phyloP scores from a whole-genome alignment of 2,329 filamentous ascomycete genomes.

The Diplodia mutila region DNA sequence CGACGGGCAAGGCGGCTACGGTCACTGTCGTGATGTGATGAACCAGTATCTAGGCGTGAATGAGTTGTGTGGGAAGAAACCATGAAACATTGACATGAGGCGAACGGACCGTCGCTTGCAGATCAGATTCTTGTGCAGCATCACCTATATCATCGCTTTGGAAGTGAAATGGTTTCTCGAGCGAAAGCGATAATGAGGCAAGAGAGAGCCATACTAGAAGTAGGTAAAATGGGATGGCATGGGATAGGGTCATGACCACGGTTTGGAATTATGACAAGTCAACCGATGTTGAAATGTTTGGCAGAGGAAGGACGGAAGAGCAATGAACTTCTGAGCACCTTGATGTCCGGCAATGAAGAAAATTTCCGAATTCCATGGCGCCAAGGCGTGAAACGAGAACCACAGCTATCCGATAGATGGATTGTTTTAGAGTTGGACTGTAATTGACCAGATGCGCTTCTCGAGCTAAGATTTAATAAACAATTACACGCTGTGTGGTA shows the following conservation, averaged over 20 bases:
- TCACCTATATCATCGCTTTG: neutral
- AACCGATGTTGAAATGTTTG: no score
- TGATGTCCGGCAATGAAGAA: neutral
- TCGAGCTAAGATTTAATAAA: no score
- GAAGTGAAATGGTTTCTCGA: neutral
- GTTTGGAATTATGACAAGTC: no score
- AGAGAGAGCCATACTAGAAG: neutral
- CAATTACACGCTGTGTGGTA: no score
- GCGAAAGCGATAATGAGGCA: neutral
- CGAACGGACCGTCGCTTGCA: neutral
- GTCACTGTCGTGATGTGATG: conserved; percentile 38
- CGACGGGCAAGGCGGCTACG: no score
- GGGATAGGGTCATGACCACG: neutral
- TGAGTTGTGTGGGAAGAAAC: conserved; percentile 44
- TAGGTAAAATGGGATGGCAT: neutral
- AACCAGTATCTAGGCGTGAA: conserved; percentile 34
- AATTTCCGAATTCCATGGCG: neutral
- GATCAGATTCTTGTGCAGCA: neutral
- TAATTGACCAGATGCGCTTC: no score
- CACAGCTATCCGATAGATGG: neutral
- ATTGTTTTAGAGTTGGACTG: no score
- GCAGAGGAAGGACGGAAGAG: neutral
- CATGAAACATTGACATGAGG: neutral
- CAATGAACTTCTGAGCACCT: neutral
- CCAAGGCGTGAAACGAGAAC: neutral